A percentile compares a stretch with the other conserved stretches of the same genome.
Evolutionary conservation across 306 rosid genomes (phyloP).

Genomic region (Prunus persica): DNA sequence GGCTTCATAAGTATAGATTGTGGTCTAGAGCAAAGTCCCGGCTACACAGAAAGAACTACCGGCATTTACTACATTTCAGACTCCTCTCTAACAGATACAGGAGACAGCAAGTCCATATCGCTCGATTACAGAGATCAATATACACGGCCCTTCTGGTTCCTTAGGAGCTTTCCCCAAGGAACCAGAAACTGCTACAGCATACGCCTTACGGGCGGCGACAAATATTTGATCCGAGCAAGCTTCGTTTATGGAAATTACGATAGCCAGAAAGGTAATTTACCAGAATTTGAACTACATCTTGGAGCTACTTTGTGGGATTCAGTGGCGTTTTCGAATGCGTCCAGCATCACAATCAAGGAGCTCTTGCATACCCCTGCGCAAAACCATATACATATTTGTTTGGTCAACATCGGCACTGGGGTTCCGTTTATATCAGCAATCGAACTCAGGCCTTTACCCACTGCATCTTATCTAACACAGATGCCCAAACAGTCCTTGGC

Average conservation of each 20-base stretch:
- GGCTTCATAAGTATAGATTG: conserved; percentile 42
- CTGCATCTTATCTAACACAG: background rate
- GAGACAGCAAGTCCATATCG: background rate
- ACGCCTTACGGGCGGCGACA: background rate
- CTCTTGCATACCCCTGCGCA: conserved; percentile 7
- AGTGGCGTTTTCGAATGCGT: background rate
- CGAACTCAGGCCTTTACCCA: conserved; percentile 10
- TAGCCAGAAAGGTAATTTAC: background rate
- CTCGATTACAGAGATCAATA: background rate
- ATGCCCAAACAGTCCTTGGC: background rate
- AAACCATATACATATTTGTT: background rate
- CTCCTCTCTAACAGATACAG: conserved; percentile 2
- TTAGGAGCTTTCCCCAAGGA: conserved; percentile 32
- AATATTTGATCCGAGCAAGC: conserved; percentile 13
- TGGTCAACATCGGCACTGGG: background rate
- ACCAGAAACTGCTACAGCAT: conserved; percentile 24
- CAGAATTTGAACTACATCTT: conserved; percentile 15
- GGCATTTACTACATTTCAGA: conserved; percentile 17
- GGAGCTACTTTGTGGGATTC: conserved; percentile 18
- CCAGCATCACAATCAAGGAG: background rate
- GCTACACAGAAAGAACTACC: conserved; percentile 5
- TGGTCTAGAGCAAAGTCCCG: conserved; percentile 4
- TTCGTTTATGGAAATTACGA: background rate
- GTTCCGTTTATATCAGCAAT: conserved; percentile 22
- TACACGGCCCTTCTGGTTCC: background rate